Percentiles rank a stretch among this genome's conserved stretches.
These are phyloP conservation scores for Carex pumila DNA, from an alignment of 176 grass and related monocot species.

Conservation along the genomic window DNA sequence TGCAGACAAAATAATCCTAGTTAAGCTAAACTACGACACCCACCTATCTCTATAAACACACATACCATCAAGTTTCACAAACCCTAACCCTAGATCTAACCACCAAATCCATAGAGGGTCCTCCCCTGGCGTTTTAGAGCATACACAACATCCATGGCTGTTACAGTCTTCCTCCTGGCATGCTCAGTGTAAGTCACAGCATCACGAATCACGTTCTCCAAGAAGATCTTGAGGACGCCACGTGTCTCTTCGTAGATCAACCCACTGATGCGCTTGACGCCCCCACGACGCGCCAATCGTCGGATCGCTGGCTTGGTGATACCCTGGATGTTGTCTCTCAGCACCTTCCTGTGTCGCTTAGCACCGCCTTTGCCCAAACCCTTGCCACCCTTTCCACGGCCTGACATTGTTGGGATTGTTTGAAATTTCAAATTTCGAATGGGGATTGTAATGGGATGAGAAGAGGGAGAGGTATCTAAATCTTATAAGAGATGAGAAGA, in stretches of 20 bases:
- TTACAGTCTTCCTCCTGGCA: constrained; percentile 87
- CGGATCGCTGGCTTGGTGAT: constrained; percentile 42
- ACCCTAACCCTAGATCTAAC: constrained; percentile 26
- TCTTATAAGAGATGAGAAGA: neutral
- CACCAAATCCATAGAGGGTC: constrained; percentile 85
- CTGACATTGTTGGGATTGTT: constrained; percentile 41
- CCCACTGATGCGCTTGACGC: constrained; percentile 89
- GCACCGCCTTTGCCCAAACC: constrained; percentile 50
- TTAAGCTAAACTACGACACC: neutral
- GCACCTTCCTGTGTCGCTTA: constrained; percentile 45
- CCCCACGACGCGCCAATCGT: constrained; percentile 58
- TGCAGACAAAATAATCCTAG: neutral
- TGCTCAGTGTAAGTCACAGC: constrained; percentile 98
- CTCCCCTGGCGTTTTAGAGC: constrained; percentile 89
- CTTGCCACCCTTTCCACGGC: constrained; percentile 85
- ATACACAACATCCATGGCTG: constrained; percentile 95
- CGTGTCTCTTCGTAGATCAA: constrained; percentile 97
- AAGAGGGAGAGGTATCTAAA: neutral
- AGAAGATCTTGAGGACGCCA: constrained; percentile 97
- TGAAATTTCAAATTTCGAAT: neutral
- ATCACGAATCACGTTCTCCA: constrained; percentile 95
- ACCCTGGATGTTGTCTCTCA: constrained; percentile 42
- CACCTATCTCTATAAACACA: neutral
- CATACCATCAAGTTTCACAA: neutral
- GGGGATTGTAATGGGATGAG: neutral